Conservation (phyloP, 192 early-diverging fungal genomes). For the Globomyces pollinis-pini region DNA sequence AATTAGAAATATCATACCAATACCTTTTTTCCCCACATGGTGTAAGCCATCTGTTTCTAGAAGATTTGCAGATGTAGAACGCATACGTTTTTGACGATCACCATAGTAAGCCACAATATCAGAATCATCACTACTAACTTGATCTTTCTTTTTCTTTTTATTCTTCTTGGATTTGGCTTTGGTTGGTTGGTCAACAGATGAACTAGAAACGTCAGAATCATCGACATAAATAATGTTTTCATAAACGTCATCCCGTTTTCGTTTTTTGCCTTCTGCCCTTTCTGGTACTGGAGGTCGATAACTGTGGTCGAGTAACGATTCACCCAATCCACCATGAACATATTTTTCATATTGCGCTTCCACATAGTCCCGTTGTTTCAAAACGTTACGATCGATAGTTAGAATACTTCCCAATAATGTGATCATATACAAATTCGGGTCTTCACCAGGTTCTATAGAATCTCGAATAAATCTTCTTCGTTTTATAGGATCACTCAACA, state of each 20-base stretch:
- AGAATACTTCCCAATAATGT: conserved; percentile 36
- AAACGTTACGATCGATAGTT: conserved; percentile 15
- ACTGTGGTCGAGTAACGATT: not conserved
- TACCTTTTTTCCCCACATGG: no score
- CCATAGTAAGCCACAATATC: no score
- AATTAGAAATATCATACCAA: no score
- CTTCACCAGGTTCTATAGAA: not conserved
- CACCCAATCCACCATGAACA: not conserved
- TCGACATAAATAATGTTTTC: not conserved
- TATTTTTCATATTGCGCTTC: conserved; percentile 19
- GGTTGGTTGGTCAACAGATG: no score
- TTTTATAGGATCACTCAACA: no score
- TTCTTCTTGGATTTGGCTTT: no score
- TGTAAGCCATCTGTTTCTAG: no score
- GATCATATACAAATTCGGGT: conserved; percentile 9
- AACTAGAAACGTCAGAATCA: not conserved
- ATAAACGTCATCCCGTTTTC: conserved; percentile 1
- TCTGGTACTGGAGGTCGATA: not conserved
- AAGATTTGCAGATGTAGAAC: no score
- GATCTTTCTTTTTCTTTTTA: no score
- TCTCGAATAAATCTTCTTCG: not conserved
- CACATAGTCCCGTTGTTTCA: conserved; percentile 25
- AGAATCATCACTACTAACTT: no score
- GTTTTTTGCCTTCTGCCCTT: conserved; percentile 7
- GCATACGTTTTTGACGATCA: no score